Evolutionary conservation across 2,329 filamentous ascomycete species (phyloP), one percentile per base, ranked within the genome.

Genomic region (Chrysoporthe austroafricana): DNA sequence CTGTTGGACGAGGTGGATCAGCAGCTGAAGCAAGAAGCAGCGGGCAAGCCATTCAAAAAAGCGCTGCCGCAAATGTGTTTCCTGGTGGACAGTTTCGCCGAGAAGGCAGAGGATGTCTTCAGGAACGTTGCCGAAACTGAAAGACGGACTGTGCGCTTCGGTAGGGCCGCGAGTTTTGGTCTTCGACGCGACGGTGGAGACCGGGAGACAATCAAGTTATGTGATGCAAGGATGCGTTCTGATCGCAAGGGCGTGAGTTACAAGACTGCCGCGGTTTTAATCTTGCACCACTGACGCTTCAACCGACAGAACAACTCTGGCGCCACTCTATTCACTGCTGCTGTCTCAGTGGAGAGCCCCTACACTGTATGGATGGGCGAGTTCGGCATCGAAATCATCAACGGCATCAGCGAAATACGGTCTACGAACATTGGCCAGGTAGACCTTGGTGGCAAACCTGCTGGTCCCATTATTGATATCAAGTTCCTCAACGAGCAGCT

Each of bases 101-200:
- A 77, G 3, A 88, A 89, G 73, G 87, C 89, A 11, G 83, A 83
- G n/a, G 78, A 78, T 8, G 83, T 93, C 1, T 92, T 93, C 73
- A 78, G 86, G 64, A 83, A 89, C 68, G 88, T 94, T 75, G 88
- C 92, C 70, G 86, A 90, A 77, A 86, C 90, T 7, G 86, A 93
- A 78, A 84, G 87, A 73, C 82, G 89, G 65, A 90, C 88, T 66
- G 90, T 94, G 13, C 81, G 89, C 5, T 90, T 93, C 72, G 90
- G 90, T 3, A 83, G 84, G 43, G 79, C 85, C 3, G 79, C 83
- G 3, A 81, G 77, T 62, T 73, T 89, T 5, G 77, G 79, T 79
- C 0, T 73, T 52, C 58, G 34, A 9, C 62, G 39, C 42, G 21
- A 7, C 3, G 32, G n/a, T 5, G 59, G 59, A 13, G 48, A 1